Conservation (phyloP, 805 yeast genomes). For the Tetrapisispora pingtungensis region DNA sequence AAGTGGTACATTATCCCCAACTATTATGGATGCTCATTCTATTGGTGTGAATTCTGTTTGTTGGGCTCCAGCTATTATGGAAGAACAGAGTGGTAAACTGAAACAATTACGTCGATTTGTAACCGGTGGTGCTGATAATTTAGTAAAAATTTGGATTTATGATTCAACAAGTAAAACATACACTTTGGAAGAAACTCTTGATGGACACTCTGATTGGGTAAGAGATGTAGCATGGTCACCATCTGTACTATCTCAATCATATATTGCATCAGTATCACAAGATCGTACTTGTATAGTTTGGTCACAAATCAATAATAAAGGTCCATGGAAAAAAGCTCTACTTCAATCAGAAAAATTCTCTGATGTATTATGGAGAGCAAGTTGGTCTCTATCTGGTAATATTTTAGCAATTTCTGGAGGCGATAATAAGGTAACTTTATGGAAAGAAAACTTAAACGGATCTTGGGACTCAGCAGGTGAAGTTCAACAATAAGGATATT, state of each 20-base stretch:
- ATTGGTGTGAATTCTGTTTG: slow-evolving; percentile 91
- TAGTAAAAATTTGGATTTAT: slow-evolving; percentile 82
- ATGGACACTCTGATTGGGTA: slow-evolving; percentile 97
- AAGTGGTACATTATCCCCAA: slow-evolving; percentile 66
- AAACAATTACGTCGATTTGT: slow-evolving; percentile 63
- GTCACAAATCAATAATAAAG: slow-evolving; percentile 66
- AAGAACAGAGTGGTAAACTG: slow-evolving; percentile 26
- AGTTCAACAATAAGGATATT: slow-evolving; percentile 36
- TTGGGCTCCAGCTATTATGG: slow-evolving; percentile 66
- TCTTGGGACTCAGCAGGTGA: slow-evolving; percentile 98
- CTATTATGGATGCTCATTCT: slow-evolving; percentile 62
- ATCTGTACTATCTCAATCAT: slow-evolving; percentile 71
- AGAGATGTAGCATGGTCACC: slow-evolving; percentile 99
- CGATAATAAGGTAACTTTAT: slow-evolving; percentile 87
- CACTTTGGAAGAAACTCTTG: slow-evolving; percentile 62
- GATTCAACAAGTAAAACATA: slow-evolving; percentile 48
- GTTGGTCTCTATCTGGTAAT: slow-evolving; percentile 95
- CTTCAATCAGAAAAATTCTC: slow-evolving; percentile 78
- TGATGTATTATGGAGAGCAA: slow-evolving; percentile 96
- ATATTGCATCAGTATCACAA: slow-evolving; percentile 94
- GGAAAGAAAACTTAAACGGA: slow-evolving; percentile 92
- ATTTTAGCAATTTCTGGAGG: slow-evolving; percentile 93
- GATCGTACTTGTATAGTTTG: slow-evolving; percentile 91
- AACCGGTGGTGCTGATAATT: slow-evolving; percentile 91
- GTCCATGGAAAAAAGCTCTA: slow-evolving; percentile 71